Evolutionary conservation across 139 green algal genomes (phyloP).

Genomic region (Volvox reticuliferus): DNA sequence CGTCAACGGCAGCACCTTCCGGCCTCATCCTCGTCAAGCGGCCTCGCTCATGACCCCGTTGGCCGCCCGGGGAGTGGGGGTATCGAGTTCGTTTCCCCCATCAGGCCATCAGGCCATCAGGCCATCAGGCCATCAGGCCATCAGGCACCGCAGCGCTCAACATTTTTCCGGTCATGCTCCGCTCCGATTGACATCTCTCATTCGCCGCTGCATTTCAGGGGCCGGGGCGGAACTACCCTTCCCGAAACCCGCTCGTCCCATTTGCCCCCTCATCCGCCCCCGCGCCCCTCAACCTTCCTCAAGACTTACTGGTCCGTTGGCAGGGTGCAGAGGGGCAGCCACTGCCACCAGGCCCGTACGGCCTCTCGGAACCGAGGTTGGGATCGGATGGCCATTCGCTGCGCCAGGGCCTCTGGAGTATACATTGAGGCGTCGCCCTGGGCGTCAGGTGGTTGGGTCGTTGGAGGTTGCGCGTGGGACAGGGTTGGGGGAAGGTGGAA

Average conservation of each 20-base stretch:
- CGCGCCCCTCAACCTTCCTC: background rate
- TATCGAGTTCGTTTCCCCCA: no score
- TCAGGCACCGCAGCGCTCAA: background rate
- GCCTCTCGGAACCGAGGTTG: background rate
- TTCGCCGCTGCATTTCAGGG: no score
- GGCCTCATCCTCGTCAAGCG: no score
- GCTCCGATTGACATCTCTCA: no score
- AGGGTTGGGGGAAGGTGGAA: background rate
- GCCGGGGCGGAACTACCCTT: no score
- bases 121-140: no score
- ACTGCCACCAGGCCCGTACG: slow-evolving; percentile 29
- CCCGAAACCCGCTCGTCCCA: no score
- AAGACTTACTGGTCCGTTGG: slow-evolving; percentile 8
- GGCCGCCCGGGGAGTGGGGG: no score
- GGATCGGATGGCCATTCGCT: slow-evolving; percentile 15
- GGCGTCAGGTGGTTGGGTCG: background rate
- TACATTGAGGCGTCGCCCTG: slow-evolving; percentile 44
- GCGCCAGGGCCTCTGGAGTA: slow-evolving; percentile 5
- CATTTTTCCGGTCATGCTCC: background rate
- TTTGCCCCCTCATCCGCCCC: background rate
- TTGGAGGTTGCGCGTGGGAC: background rate
- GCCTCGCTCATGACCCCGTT: no score
- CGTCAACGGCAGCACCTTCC: no score
- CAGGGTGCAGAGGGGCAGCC: slow-evolving; percentile 31
- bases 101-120: no score